Base-by-base conservation (phyloP, 2,329 filamentous ascomycete genomes). In the Aureobasidium sp. region DNA sequence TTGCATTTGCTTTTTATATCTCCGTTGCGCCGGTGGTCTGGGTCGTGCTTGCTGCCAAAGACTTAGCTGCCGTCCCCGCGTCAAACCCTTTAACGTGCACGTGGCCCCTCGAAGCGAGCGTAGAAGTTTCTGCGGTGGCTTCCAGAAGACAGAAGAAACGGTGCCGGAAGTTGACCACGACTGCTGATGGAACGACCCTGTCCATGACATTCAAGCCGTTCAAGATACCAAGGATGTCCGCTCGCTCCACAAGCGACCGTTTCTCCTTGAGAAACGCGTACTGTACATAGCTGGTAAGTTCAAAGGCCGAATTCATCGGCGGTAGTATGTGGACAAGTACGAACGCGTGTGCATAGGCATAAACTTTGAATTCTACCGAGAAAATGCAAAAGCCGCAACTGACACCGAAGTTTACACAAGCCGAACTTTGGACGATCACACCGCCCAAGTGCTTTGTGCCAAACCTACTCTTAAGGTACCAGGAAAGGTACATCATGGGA, bases 181-280 rank as follows among this genome's bases (percentile, higher is more conserved):
- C 20, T 41, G 51, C 6, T 8, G 26, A 17, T 15, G 34, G 32
- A 13, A 20, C 2, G 7, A 55, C 51, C 51, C 51, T 43, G 51
- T 3, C 37, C 12, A 3, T 13, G 6, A 10, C 8, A 24, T 8
- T 2, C 32, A 10, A 34, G 10, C 32, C 20, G 20, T 17, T 17
- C 9, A n/a, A 26, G 20, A 36, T 13, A 47, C 10, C 47, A 17
- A 36, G 17, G 29, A 24, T 2, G 2, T 32, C 37, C 29, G 37
- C 51, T 55, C 51, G 51, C 20, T 55, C 51, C 51, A 43, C 51
- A 43, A 55, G 17, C 51, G 51, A 55, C 51, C 36, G 51, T 24
- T n/a, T 20, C 20, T 20, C 10, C 12, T 17, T 2, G 10, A 39
- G 20, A 27, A 17, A 8, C 13, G 17, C 13, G 32, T 26, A 39